phyloP scores from a whole-genome alignment of 768 basidiomycete species.

The Lentinula raphanica region DNA sequence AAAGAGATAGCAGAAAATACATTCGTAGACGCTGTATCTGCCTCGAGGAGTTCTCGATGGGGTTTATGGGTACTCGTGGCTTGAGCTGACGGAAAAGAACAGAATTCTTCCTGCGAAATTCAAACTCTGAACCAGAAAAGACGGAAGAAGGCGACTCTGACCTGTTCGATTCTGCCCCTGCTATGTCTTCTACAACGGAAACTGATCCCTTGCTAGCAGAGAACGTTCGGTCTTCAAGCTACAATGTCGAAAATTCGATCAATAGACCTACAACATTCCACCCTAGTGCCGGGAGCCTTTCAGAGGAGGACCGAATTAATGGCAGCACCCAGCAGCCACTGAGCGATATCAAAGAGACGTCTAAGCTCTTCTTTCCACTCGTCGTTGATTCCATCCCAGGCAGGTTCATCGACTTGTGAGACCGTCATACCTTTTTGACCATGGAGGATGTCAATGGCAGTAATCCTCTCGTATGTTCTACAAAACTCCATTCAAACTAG shows the following conservation, averaged over 20 bases:
- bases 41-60: background rate
- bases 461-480: conserved; percentile 64
- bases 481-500: conserved; percentile 72
- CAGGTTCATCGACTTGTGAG: conserved; percentile 18
- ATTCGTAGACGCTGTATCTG: background rate
- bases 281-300: conserved; percentile 6
- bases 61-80: background rate
- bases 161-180: background rate
- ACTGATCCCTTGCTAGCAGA: conserved; percentile 23
- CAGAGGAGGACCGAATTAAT: conserved; percentile 27
- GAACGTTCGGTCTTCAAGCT: background rate
- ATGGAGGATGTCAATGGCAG: conserved; percentile 28
- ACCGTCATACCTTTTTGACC: background rate
- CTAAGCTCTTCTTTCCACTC: conserved; percentile 40
- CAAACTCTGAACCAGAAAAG: background rate
- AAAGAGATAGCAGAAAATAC: background rate
- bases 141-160: background rate
- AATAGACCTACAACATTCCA: conserved; percentile 14
- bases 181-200: conserved; percentile 18
- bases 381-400: conserved; percentile 57
- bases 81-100: background rate
- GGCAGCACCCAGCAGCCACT: conserved; percentile 15
- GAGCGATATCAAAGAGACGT: conserved; percentile 10
- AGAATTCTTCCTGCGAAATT: background rate
- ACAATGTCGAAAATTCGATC: conserved; percentile 4